Evolutionary conservation across 345 rosid species (phyloP).

Genomic region (Bruguiera gymnorhiza): DNA sequence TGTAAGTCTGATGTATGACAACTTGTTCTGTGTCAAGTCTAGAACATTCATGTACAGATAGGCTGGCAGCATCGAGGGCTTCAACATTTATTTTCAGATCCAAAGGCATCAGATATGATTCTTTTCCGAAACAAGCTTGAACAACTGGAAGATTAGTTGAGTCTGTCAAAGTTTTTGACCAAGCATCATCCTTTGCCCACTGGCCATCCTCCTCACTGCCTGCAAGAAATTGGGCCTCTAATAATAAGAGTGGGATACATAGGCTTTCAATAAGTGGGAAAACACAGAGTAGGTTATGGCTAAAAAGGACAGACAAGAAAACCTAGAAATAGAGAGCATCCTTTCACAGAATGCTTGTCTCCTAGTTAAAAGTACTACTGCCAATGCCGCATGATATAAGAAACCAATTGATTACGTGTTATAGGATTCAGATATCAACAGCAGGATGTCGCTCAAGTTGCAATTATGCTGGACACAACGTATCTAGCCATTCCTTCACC

Average conservation of each 20-base stretch:
- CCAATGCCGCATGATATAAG: not conserved
- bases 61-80: constrained; percentile 24
- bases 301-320: not conserved
- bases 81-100: constrained; percentile 29
- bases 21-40: constrained; percentile 27
- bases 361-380: not conserved
- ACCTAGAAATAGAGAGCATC: not conserved
- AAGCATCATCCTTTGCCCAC: constrained; percentile 20
- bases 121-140: constrained; percentile 29
- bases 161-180: constrained; percentile 20
- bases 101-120: constrained; percentile 33
- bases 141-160: constrained; percentile 26
- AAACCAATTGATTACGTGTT: not conserved
- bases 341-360: too few relatives aligned
- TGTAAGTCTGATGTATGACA: constrained; percentile 24
- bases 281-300: not conserved
- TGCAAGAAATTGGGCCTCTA: constrained; percentile 25
- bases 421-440: not conserved
- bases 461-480: not conserved
- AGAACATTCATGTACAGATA: constrained; percentile 26
- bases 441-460: not conserved
- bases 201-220: constrained; percentile 32
- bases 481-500: not conserved
- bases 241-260: not conserved
- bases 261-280: not conserved